Percentiles rank a stretch among this genome's conserved stretches.
phyloP scores from a whole-genome alignment of 768 basidiomycete genomes.

The Lentinus tigrinus region DNA sequence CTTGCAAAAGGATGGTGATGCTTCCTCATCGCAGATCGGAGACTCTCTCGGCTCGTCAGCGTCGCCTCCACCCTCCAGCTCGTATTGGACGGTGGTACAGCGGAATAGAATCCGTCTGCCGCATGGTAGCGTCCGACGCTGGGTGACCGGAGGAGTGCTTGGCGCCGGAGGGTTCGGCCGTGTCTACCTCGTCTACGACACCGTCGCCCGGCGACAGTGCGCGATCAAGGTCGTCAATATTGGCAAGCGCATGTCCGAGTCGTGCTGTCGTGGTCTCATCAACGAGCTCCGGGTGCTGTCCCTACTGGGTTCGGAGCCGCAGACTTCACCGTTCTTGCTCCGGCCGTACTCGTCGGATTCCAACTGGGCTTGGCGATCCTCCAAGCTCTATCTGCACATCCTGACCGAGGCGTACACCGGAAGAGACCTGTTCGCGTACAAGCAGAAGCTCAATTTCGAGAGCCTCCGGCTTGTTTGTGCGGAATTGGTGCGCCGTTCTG shows the following conservation, averaged over 20 bases:
- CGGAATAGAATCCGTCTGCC: neutral
- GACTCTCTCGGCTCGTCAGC: neutral
- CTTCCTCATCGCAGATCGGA: neutral
- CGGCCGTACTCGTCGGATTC: constrained; percentile 3
- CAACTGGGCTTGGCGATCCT: constrained; percentile 9
- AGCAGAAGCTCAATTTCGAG: neutral
- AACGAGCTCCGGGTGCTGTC: constrained; percentile 23
- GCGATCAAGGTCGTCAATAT: constrained; percentile 25
- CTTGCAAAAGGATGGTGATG: neutral
- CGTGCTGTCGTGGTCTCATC: constrained; percentile 13
- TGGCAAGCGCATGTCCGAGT: neutral
- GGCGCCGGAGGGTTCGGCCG: constrained; percentile 21
- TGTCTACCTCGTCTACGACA: constrained; percentile 20
- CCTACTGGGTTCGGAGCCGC: neutral
- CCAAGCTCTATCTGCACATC: constrained; percentile 19
- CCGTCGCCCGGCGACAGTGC: neutral
- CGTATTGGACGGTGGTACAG: constrained; percentile 6
- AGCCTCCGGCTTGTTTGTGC: constrained; percentile 18
- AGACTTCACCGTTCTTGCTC: constrained; percentile 13
- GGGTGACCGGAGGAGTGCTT: constrained; percentile 8
- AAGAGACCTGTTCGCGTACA: constrained; percentile 19
- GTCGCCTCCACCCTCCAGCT: neutral
- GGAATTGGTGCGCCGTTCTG: constrained; percentile 20
- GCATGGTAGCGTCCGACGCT: neutral
- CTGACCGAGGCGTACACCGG: constrained; percentile 19